phyloP scores from a whole-genome alignment of 2,329 filamentous ascomycete genomes.

The Cercospora berteroae region DNA sequence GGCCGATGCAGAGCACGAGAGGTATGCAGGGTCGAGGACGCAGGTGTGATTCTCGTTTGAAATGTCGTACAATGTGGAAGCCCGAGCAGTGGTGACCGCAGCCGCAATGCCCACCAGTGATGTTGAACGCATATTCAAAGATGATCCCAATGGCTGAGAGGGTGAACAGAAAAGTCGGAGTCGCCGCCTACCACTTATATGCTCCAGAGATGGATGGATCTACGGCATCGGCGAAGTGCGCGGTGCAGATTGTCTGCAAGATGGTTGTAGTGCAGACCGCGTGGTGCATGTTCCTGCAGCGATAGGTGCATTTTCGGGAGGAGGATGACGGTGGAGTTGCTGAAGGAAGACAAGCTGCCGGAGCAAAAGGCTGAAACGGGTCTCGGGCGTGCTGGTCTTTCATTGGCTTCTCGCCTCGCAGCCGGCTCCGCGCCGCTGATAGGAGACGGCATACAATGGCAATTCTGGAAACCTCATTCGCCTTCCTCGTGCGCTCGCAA shows the following conservation, averaged over 20 bases:
- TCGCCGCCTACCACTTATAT: not conserved
- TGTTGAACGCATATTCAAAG: constrained; percentile 23
- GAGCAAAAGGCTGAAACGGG: constrained; percentile 7
- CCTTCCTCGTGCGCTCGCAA: not conserved
- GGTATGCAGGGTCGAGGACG: constrained; percentile 40
- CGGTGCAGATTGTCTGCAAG: not conserved
- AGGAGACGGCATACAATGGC: not conserved
- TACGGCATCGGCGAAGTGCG: constrained; percentile 36
- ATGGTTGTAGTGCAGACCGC: constrained; percentile 10
- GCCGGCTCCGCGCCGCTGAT: not conserved
- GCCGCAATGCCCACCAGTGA: constrained; percentile 18
- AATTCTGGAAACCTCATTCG: not conserved
- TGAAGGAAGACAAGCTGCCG: constrained; percentile 11
- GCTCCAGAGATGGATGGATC: not conserved
- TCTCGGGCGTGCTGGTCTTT: not conserved
- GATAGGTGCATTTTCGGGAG: constrained; percentile 20
- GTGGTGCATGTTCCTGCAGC: constrained; percentile 26
- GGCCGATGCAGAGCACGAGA: constrained; percentile 53
- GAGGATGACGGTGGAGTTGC: constrained; percentile 8
- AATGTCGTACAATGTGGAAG: constrained; percentile 47
- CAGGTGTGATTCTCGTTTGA: constrained; percentile 59
- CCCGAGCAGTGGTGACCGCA: constrained; percentile 23
- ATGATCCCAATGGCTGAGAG: not conserved
- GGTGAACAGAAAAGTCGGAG: not conserved
- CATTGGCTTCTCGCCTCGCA: not conserved